Evolutionary conservation across 2,329 filamentous ascomycete genomes (phyloP), one percentile per base, ranked within the genome.

Genomic region (Colletotrichum orchidophilum): DNA sequence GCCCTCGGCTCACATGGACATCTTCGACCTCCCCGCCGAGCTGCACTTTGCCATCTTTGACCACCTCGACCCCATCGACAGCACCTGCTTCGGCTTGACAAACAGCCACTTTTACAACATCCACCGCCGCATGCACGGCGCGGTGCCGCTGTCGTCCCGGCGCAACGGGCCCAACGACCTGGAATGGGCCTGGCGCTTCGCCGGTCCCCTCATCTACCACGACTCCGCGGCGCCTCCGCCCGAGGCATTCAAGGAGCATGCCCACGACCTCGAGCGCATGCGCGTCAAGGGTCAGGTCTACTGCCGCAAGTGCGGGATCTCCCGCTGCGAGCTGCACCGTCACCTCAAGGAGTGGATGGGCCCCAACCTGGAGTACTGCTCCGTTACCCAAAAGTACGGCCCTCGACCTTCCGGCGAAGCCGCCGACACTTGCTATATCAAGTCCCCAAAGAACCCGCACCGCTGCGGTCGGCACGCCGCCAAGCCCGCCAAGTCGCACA

Each of bases 51-150:
- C 84, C 72, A 84, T 92, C 73, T 89, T 91, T 75, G 88, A 90
- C 78, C 87, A 87, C 73, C 86, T 92, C 69, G 90, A 92, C 79
- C 87, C 88, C 59, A 90, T 92, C 73, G 90, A 92, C 79, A 88
- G 88, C 76, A 88, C 87, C 49, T 91, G 89, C 76, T 81, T 92
- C 49, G 90, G 88, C 15, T 84, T 92, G 63, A 86, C 88, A 46
- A 88, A 85, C 81, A 83, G 83, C 53, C 84, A 87, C 77, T 85
- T 90, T 74, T 91, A 92, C 78, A 80, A 83, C 39, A 88, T 91
- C 75, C 88, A 90, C 79, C 83, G 84, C 29, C 85, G 84, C 65
- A 83, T 90, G 79, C 85, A 90, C 77, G 87, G 87, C 63, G 82
- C 78, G 8, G 86, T 91, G n/a, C 82, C 88, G 11, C 84, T 92